phyloP scores from a whole-genome alignment of 2,329 filamentous ascomycete genomes.

The Chlorencoelia australis region DNA sequence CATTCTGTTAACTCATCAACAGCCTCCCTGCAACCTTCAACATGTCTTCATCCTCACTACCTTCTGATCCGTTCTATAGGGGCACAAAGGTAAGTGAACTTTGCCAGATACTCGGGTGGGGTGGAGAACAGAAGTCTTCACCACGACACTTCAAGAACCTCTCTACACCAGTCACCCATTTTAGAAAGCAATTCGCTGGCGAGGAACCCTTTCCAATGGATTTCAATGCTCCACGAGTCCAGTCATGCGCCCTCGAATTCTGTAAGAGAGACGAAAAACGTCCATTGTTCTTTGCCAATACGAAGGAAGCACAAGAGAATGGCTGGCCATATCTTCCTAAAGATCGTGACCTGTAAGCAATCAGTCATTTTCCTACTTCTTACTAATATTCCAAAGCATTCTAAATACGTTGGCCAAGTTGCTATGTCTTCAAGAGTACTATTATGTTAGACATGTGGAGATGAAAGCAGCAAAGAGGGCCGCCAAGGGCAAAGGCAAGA shows the following conservation, averaged over 20 bases:
- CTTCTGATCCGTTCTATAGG: too few species aligned
- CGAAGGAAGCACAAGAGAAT: not conserved
- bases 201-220: not conserved
- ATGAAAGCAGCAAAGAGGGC: not conserved
- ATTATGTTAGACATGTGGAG: not conserved
- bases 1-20: too few species aligned
- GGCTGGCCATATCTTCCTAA: not conserved
- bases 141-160: slow-evolving; percentile 1
- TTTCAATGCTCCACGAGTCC: not conserved
- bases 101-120: not conserved
- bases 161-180: not conserved
- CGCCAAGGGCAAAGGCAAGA: not conserved
- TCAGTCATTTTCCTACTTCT: too few species aligned
- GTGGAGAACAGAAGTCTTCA: not conserved
- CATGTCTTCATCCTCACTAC: too few species aligned
- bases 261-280: not conserved
- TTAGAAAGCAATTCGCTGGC: not conserved
- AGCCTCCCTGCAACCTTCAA: too few species aligned
- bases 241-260: not conserved
- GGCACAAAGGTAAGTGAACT: too few species aligned
- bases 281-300: not conserved
- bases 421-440: slow-evolving; percentile 1
- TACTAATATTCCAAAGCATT: not conserved
- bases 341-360: not conserved
- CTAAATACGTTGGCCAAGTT: not conserved